Evolutionary conservation across 805 yeast species (phyloP).

Genomic region (Suhomyces xylopsoci): DNA sequence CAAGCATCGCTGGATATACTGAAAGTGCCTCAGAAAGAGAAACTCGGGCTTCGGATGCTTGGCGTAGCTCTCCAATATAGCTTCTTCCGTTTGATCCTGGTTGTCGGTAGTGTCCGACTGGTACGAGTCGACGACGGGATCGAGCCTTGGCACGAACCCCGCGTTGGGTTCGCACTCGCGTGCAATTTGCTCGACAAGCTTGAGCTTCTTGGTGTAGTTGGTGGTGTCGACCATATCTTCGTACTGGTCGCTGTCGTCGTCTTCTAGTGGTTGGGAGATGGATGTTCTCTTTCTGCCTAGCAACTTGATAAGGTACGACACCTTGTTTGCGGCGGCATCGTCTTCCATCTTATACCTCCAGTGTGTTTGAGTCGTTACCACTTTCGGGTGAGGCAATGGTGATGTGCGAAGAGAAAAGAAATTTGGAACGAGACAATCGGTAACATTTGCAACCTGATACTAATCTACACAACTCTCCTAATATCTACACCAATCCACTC

Average conservation of each 20-base stretch:
- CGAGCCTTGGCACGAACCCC: constrained; percentile 6
- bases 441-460: no score
- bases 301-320: constrained; percentile 17
- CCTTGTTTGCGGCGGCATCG: constrained; percentile 4
- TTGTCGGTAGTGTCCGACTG: constrained; percentile 9
- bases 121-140: constrained; percentile 8
- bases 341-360: background rate
- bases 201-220: background rate
- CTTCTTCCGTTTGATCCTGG: constrained; percentile 10
- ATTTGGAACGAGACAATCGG: no score
- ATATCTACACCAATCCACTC: no score
- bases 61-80: constrained; percentile 8
- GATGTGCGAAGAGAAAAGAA: background rate
- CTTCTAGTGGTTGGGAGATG: background rate
- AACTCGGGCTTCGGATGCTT: constrained; percentile 5
- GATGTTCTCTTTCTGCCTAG: constrained; percentile 15
- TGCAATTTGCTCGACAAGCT: background rate
- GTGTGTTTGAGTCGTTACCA: background rate
- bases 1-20: constrained; percentile 43
- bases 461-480: background rate
- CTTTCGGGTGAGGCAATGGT: background rate
- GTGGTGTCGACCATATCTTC: constrained; percentile 17
- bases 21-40: constrained; percentile 35
- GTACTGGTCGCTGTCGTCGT: constrained; percentile 13
- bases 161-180: background rate